Base-by-base conservation (phyloP, 2,329 filamentous ascomycete species). In the Hirsutella thompsonii region DNA sequence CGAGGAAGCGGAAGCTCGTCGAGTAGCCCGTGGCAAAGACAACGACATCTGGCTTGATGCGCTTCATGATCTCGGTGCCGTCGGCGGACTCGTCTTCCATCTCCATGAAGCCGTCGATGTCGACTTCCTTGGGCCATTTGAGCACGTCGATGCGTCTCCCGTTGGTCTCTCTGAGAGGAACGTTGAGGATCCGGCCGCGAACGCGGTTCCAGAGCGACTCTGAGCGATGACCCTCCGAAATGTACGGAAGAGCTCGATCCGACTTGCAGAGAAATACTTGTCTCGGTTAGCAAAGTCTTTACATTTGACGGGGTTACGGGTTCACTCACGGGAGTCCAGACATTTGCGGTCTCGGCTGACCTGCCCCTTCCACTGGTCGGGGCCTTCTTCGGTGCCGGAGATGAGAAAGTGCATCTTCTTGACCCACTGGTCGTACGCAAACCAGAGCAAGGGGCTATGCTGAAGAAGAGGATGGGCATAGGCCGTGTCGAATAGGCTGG, bases 401-500 rank as follows among this genome's bases (percentile, higher is more conserved):
- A 67, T 64, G 3, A 61, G 43, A 49, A 55, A 63, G 37, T 66
- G 60, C 44, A 67, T 65, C 9, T 49, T 53, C 42, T 64, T 61
- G 42, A 70, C 60, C 50, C 66, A 70, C 20, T 49, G 47, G 39
- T 71, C 63, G 44, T 72, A 72, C 40, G 64, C 64, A 1, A 47
- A 47, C 69, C 69, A 72, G 5, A 65, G 57, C 3, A 66, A 44
- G 1, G 48, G 54, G 13, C 62, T 63, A n/a, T 58, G 58, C 42
- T 67, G 63, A 0, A 72, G 53, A 3, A 61, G 43, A 0, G 64
- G 63, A n/a, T 70, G 68, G 5, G 66, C 62, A 41, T 72, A 72
- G 4, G 67, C 66, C 0, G 69, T 71, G 44, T 72, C 68, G 44
- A 73, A 71, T 5, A 72, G 50, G 41, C 66, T 69, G 9, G 67